These are phyloP conservation scores for Spinacia oleracea DNA, from an alignment of 179 eudicot genomes.

Conservation along the genomic window DNA sequence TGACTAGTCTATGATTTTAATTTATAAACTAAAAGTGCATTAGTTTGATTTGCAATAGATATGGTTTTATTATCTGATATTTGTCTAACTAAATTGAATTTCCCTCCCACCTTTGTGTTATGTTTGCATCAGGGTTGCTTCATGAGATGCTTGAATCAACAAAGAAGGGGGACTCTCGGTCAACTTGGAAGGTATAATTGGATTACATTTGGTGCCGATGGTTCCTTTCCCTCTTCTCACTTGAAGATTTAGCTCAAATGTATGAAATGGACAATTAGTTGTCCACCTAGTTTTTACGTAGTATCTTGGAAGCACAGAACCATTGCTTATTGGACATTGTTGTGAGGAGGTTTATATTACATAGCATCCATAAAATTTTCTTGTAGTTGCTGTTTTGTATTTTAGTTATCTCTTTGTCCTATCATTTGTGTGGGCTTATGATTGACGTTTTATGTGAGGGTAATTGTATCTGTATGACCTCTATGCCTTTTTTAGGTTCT, in stretches of 20 bases:
- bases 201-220: constrained; percentile 12
- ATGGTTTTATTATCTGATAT: background rate
- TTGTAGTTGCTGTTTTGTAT: background rate
- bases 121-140: constrained; percentile 54
- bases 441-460: constrained; percentile 3
- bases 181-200: constrained; percentile 82
- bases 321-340: background rate
- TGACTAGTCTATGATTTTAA: background rate
- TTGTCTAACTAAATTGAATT: background rate
- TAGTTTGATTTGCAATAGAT: background rate
- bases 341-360: background rate
- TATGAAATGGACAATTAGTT: background rate
- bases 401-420: background rate
- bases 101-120: constrained; percentile 2
- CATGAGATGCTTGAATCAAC: constrained; percentile 89
- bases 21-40: background rate
- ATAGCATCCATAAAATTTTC: background rate
- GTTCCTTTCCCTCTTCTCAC: background rate
- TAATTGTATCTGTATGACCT: constrained; percentile 25
- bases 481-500: constrained; percentile 63
- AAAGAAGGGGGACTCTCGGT: constrained; percentile 66
- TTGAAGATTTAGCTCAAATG: constrained; percentile 1
- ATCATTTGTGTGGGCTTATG: constrained; percentile 11
- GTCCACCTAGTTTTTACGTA: background rate
- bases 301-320: background rate